These are phyloP conservation scores for Penicillium cosmopolitanum DNA, from an alignment of 495 filamentous ascomycete genomes.

Conservation along the genomic window DNA sequence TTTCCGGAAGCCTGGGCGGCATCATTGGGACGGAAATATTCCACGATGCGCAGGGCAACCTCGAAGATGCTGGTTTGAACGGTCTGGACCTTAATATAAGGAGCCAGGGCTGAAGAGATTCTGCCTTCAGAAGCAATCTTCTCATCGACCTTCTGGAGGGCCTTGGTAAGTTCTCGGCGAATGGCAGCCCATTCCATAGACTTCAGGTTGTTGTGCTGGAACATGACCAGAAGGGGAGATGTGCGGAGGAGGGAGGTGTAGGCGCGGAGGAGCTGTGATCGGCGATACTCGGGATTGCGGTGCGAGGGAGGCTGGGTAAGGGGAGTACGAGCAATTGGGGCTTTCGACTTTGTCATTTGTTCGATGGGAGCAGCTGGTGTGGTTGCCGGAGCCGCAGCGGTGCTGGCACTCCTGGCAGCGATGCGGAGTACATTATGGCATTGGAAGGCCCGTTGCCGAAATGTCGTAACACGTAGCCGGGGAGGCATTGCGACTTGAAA, in stretches of 20 bases:
- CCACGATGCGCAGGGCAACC: conserved; percentile 78
- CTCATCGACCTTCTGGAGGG: conserved; percentile 69
- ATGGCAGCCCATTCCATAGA: conserved; percentile 86
- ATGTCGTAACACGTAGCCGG: conserved; percentile 43
- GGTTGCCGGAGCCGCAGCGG: conserved; percentile 45
- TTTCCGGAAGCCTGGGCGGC: conserved; percentile 32
- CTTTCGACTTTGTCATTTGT: conserved; percentile 56
- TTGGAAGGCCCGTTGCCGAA: conserved; percentile 39
- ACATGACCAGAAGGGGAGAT: conserved; percentile 83
- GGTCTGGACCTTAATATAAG: conserved; percentile 73
- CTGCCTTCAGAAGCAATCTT: conserved; percentile 52
- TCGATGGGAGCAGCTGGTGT: conserved; percentile 55
- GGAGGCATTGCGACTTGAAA: conserved; percentile 47
- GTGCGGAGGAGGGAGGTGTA: conserved; percentile 94
- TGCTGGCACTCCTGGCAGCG: conserved; percentile 37
- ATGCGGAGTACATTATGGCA: conserved; percentile 42
- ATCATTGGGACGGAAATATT: conserved; percentile 73
- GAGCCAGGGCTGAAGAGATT: conserved; percentile 47
- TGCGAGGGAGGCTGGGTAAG: conserved; percentile 86
- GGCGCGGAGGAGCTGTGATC: conserved; percentile 90
- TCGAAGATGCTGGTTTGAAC: conserved; percentile 89
- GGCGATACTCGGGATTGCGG: conserved; percentile 81
- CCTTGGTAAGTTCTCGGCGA: conserved; percentile 75
- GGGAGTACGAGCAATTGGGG: conserved; percentile 59
- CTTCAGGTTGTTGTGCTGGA: conserved; percentile 96